phyloP scores from a whole-genome alignment of 2,329 filamentous ascomycete genomes.

The Colletotrichum filicis region DNA sequence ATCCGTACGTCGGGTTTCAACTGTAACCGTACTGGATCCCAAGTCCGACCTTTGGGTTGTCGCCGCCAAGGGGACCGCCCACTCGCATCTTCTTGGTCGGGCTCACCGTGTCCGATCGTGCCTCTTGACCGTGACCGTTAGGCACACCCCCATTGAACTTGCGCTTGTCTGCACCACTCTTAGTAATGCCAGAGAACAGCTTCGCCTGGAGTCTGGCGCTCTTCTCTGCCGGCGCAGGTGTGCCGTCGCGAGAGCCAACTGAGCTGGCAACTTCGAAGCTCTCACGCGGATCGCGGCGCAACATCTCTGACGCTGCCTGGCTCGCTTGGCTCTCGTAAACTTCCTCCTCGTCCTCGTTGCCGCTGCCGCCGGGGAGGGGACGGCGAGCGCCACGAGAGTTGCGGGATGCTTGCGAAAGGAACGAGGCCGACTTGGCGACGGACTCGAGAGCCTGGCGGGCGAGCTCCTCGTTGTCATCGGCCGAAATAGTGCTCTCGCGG shows the following conservation, averaged over 20 bases:
- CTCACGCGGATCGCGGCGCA: constrained; percentile 68
- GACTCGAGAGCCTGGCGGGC: constrained; percentile 64
- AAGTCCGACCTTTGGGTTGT: constrained; percentile 57
- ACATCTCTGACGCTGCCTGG: constrained; percentile 79
- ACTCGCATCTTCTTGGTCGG: constrained; percentile 64
- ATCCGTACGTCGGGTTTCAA: background rate
- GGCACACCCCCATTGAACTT: constrained; percentile 54
- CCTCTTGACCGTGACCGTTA: constrained; percentile 42
- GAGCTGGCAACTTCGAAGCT: constrained; percentile 62
- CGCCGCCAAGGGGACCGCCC: constrained; percentile 49
- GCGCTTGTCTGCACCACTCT: constrained; percentile 59
- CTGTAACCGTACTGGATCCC: constrained; percentile 61
- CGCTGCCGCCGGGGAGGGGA: constrained; percentile 37
- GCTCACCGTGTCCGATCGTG: constrained; percentile 50
- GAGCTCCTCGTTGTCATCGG: constrained; percentile 68
- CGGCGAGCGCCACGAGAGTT: constrained; percentile 31
- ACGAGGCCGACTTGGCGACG: constrained; percentile 57
- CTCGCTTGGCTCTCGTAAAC: constrained; percentile 81
- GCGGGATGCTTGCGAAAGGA: constrained; percentile 46
- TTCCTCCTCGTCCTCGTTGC: constrained; percentile 66
- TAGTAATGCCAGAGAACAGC: constrained; percentile 57
- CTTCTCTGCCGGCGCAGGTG: constrained; percentile 57
- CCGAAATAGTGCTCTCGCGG: constrained; percentile 88
- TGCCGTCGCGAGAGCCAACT: constrained; percentile 54
- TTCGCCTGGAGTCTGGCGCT: constrained; percentile 62